Percentiles rank a stretch among this genome's conserved stretches.
Conservation (phyloP, 345 rosid species). For the Excoecaria cochinchinensis region DNA sequence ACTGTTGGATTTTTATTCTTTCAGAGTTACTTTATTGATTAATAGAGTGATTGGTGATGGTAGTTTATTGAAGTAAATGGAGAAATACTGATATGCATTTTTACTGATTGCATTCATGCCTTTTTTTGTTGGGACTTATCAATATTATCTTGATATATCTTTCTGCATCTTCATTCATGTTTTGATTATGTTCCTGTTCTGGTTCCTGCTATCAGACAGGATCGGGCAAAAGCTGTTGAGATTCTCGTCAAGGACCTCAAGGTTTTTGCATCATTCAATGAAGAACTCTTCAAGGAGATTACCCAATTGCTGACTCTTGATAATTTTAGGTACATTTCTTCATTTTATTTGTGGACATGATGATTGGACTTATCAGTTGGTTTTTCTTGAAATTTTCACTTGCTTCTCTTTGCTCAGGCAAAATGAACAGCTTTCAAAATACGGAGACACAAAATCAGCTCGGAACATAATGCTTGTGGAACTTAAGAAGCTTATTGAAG, state of each 20-base stretch:
- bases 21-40: not conserved
- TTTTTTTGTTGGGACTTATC: not conserved
- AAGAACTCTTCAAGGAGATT: constrained; percentile 76
- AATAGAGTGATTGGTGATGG: not conserved
- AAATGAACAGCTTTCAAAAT: constrained; percentile 81
- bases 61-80: not conserved
- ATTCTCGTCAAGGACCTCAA: constrained; percentile 76
- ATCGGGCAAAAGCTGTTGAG: constrained; percentile 77
- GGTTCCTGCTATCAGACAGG: constrained; percentile 49
- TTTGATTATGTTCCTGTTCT: constrained; percentile 10
- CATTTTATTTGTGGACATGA: constrained; percentile 7
- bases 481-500: constrained; percentile 74
- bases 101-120: not conserved
- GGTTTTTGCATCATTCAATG: constrained; percentile 66
- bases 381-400: constrained; percentile 13
- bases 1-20: constrained; percentile 6
- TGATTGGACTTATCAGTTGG: not conserved
- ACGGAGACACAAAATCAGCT: constrained; percentile 79
- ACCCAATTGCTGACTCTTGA: constrained; percentile 71
- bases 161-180: not conserved
- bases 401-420: constrained; percentile 42
- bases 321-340: constrained; percentile 59
- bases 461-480: constrained; percentile 63
- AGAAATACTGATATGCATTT: not conserved
- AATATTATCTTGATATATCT: not conserved